Base-by-base conservation (phyloP, 1,284 basidiomycete genomes). In the Ceraceosorus guamensis region DNA sequence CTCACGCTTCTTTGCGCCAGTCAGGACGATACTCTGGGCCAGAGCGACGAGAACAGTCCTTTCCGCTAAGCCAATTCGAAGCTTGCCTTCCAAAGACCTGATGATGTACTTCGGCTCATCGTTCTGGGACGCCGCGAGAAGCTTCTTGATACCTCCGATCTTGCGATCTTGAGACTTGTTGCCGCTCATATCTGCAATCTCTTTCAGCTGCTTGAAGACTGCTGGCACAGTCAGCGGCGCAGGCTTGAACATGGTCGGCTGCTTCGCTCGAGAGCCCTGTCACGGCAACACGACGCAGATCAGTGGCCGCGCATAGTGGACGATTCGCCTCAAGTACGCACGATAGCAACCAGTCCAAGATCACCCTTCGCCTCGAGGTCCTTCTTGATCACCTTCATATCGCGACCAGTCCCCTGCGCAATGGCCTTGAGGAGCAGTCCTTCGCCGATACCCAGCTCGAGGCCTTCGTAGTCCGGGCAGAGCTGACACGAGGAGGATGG, bases 391-490 rank as follows among this genome's bases (percentile, higher is more conserved):
- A 86, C 82, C 2, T 83, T 81, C 18, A 85, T 77, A 65, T 86
- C 89, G 55, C 95, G 83, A 8, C 95, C 95, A 0, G 91, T 96
- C 5, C 89, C 91, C 76, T 96, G 89, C 18, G 85, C 87, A 57
- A 99, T 97, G 13, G 95, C 91, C 73, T 97, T 98, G 75, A 97
- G 84, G 35, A 99, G 81, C 18, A 98, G 78, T 61, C 87, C 89
- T 77, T 99, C 95, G 33, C 95, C 95, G 58, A 98, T 93, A 34
- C 95, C 95, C 0, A 99, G 83, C 76, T 99, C 95, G 47, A 96
- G 82, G 3, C 95, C 93, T 64, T 91, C 81, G 77, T 98, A 98
- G 77, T 98, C 95, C 8, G 95, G 93, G 68, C 90, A 87, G 48
- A 98, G 78, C 87, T 95, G 44, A n/a, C n/a, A n/a, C n/a, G n/a